Conservation (phyloP, 2,329 filamentous ascomycete species). For the Colletotrichum lindemuthianum region DNA sequence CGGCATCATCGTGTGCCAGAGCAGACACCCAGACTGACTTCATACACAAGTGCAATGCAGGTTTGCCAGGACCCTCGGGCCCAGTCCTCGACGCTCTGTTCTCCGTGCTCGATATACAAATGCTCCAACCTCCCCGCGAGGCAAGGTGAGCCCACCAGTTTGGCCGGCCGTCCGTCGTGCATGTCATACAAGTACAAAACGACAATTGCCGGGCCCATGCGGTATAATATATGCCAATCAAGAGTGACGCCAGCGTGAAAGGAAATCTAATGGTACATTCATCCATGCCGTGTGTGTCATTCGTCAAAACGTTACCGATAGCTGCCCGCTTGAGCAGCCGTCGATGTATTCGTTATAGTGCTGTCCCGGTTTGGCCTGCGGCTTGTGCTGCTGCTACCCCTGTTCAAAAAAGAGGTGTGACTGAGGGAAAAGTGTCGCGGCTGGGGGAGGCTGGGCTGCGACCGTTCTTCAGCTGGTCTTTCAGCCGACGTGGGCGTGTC, state of each 20-base stretch:
- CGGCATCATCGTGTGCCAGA: neutral
- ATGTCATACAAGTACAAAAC: conserved; percentile 34
- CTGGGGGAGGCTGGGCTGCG: conserved; percentile 40
- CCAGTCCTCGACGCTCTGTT: conserved; percentile 24
- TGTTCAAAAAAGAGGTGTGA: conserved; percentile 52
- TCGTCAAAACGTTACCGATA: conserved; percentile 55
- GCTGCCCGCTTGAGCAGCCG: conserved; percentile 51
- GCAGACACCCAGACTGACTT: neutral
- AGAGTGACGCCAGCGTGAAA: conserved; percentile 35
- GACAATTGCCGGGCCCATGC: conserved; percentile 27
- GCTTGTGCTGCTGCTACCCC: conserved; percentile 60
- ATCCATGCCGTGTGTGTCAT: conserved; percentile 39
- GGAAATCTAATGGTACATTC: conserved; percentile 39
- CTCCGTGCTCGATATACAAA: conserved; percentile 30
- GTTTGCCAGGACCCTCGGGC: conserved; percentile 2
- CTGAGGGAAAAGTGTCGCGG: conserved; percentile 56
- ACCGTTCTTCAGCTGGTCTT: conserved; percentile 51
- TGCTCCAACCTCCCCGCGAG: conserved; percentile 23
- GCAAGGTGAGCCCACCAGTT: conserved; percentile 20
- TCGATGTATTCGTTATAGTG: conserved; percentile 51
- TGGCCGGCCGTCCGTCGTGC: conserved; percentile 34
- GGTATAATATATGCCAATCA: conserved; percentile 35
- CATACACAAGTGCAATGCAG: neutral
- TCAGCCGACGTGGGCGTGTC: conserved; percentile 50
- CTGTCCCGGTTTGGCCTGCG: conserved; percentile 56